phyloP scores from a whole-genome alignment of 768 basidiomycete species.

The Termitomyces bulborhizus region DNA sequence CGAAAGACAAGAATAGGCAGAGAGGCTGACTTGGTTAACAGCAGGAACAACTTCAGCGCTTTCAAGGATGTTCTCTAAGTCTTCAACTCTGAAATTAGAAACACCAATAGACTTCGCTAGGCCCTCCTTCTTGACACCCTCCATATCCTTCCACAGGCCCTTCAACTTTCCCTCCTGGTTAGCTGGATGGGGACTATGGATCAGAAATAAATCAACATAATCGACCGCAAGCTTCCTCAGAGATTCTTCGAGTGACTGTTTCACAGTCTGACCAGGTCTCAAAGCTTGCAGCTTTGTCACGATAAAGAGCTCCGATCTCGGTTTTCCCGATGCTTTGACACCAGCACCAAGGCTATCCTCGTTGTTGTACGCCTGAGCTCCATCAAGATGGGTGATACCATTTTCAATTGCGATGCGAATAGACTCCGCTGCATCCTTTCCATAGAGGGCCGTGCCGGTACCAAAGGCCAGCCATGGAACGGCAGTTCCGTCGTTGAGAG shows the following conservation, averaged over 20 bases:
- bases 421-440: slow-evolving; percentile 33
- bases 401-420: slow-evolving; percentile 45
- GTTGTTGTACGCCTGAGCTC: slow-evolving; percentile 56
- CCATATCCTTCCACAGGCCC: slow-evolving; percentile 57
- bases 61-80: slow-evolving; percentile 48
- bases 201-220: slow-evolving; percentile 58
- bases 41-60: slow-evolving; percentile 50
- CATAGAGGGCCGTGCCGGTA: slow-evolving; percentile 49
- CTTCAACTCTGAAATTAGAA: slow-evolving; percentile 55
- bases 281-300: slow-evolving; percentile 51
- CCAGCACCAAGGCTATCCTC: slow-evolving; percentile 48
- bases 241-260: slow-evolving; percentile 42
- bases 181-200: slow-evolving; percentile 41
- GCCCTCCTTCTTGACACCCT: slow-evolving; percentile 42
- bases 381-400: slow-evolving; percentile 57
- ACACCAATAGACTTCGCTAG: slow-evolving; percentile 59
- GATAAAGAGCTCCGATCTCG: slow-evolving; percentile 52
- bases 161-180: slow-evolving; percentile 35
- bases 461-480: slow-evolving; percentile 60
- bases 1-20: background rate
- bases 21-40: slow-evolving; percentile 57
- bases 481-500: slow-evolving; percentile 48
- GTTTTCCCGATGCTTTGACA: slow-evolving; percentile 41
- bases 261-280: slow-evolving; percentile 37
- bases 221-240: slow-evolving; percentile 45